A percentile compares a stretch with the other conserved stretches of the same genome.
Evolutionary conservation across 139 green algal species (phyloP).

Genomic region (Marvania coccoides): DNA sequence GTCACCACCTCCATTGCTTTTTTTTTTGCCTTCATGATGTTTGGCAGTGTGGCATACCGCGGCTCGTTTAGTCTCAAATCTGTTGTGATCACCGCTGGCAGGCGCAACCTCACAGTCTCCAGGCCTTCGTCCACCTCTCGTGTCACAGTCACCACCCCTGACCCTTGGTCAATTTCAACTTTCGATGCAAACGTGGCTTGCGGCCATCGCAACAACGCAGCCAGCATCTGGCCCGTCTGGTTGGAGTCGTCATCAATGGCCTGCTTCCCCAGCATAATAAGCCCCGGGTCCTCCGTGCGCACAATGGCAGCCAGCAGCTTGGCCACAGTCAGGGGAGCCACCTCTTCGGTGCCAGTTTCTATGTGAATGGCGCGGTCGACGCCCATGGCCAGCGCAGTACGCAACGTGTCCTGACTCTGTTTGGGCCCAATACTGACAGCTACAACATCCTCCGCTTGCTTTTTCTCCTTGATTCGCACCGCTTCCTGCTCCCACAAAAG

Average conservation of each 20-base stretch:
- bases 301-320: conserved; percentile 65
- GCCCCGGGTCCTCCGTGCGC: conserved; percentile 33
- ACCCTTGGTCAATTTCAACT: conserved; percentile 47
- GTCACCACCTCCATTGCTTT: conserved; percentile 59
- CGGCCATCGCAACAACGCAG: conserved; percentile 80
- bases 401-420: conserved; percentile 68
- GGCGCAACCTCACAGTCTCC: conserved; percentile 52
- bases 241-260: conserved; percentile 90
- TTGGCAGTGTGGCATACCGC: conserved; percentile 83
- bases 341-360: neutral
- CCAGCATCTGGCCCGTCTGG: conserved; percentile 89
- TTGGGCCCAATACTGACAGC: conserved; percentile 74
- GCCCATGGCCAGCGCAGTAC: conserved; percentile 85
- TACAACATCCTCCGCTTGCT: conserved; percentile 69
- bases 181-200: conserved; percentile 89
- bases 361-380: conserved; percentile 81
- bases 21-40: conserved; percentile 94
- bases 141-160: conserved; percentile 20
- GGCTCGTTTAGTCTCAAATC: conserved; percentile 92
- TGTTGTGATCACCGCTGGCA: conserved; percentile 85
- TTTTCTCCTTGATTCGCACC: conserved; percentile 72
- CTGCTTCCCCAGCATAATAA: conserved; percentile 89
- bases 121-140: conserved; percentile 76
- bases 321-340: conserved; percentile 76
- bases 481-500: conserved; percentile 58